Conservation (phyloP, 208 protist genomes). For the Crithidia mellificae region DNA sequence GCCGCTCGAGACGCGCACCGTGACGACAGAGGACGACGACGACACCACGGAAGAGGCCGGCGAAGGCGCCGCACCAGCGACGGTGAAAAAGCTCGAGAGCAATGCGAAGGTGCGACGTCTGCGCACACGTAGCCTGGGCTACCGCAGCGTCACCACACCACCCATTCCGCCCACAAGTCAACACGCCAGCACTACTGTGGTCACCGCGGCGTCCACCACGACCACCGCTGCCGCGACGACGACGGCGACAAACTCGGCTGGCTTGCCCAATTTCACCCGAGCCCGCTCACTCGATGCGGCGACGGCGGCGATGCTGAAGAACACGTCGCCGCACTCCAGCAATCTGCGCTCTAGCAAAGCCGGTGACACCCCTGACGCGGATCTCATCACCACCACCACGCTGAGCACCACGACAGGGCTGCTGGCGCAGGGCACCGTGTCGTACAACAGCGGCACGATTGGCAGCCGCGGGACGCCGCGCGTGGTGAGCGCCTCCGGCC, state of each 20-base stretch:
- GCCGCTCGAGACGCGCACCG: background rate
- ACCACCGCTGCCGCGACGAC: too few species aligned
- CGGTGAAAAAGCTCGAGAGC: background rate
- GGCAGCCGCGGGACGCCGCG: slow-evolving; percentile 5
- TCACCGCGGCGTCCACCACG: background rate
- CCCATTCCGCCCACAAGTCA: background rate
- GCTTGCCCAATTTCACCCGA: background rate
- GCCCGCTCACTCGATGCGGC: slow-evolving; percentile 3
- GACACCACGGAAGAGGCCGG: background rate
- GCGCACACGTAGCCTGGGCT: background rate
- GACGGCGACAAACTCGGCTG: background rate
- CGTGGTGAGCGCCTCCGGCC: slow-evolving; percentile 2
- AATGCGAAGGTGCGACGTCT: background rate
- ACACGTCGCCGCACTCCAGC: slow-evolving; percentile 4
- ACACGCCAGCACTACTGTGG: too few species aligned
- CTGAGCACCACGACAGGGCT: slow-evolving; percentile 2
- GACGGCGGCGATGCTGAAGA: background rate
- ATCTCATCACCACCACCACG: slow-evolving; percentile 10
- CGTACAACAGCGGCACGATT: slow-evolving; percentile 3
- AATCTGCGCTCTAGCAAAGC: slow-evolving; percentile 15
- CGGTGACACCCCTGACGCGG: slow-evolving; percentile 6
- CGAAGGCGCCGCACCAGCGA: background rate
- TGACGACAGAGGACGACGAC: slow-evolving; percentile 4
- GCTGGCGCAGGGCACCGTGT: slow-evolving; percentile 3
- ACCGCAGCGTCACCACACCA: background rate